Evolutionary conservation across 352 stramenopile genomes (phyloP).

Genomic region (Globisporangium takayamanum): DNA sequence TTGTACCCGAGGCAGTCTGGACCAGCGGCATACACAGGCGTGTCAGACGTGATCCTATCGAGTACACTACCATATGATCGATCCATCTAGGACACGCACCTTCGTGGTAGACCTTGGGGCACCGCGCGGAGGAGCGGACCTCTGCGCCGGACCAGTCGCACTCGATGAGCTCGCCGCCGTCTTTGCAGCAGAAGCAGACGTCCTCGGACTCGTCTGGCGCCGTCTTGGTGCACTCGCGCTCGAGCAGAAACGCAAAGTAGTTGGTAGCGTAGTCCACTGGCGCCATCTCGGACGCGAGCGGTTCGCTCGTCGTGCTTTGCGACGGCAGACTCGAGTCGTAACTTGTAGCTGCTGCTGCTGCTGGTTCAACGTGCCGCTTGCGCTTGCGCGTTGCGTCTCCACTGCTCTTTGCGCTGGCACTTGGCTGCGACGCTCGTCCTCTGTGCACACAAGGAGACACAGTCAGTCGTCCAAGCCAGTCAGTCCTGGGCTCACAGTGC

Average conservation of each 20-base stretch:
- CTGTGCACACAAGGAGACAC: no score
- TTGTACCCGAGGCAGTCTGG: conserved; percentile 63
- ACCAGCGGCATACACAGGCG: neutral
- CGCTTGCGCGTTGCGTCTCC: conserved; percentile 23
- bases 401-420: neutral
- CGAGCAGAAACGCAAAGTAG: conserved; percentile 62
- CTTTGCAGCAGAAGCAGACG: conserved; percentile 81
- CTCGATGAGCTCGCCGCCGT: conserved; percentile 72
- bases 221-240: conserved; percentile 25
- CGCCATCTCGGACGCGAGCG: conserved; percentile 22
- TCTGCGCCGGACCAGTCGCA: conserved; percentile 64
- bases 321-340: neutral
- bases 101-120: conserved; percentile 80
- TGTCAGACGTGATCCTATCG: neutral
- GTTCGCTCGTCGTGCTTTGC: neutral
- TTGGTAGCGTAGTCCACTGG: conserved; percentile 50
- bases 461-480: neutral
- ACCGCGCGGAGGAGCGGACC: conserved; percentile 23
- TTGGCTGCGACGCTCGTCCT: no score
- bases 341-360: conserved; percentile 19
- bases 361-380: conserved; percentile 25
- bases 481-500: neutral
- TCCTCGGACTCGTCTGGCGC: conserved; percentile 56
- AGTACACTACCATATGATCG: neutral
- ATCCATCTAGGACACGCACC: conserved; percentile 19